Base-by-base conservation (phyloP, 2,329 filamentous ascomycete species). In the Calonectria fujianensis region DNA sequence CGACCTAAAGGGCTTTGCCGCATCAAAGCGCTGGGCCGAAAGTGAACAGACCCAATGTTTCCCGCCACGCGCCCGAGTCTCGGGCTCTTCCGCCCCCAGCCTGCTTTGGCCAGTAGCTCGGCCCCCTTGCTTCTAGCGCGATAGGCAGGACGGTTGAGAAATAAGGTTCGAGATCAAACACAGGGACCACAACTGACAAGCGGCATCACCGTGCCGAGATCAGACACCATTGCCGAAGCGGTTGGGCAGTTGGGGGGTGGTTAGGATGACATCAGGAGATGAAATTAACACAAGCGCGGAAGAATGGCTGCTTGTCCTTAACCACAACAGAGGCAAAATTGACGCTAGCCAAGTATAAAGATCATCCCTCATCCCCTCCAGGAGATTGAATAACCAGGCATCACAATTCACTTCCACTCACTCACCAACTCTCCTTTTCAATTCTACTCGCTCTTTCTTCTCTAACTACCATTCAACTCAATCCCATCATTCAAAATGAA, bases 401-500 rank as follows among this genome's bases (percentile, higher is more conserved):
- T 31, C 27, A 52, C 50, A 52, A 52, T 27, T 52, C 50, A 52
- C 50, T 31, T 48, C n/a, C 20, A 48, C 20, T 51, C 50, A 51
- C 50, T 51, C 27, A 14, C 27, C n/a, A 51, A 51, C 48, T 27
- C 8, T 51, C 24, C 10, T 29, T 51, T 14, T 4, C n/a, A 27
- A 29, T 51, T 8, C 13, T 7, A 16, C 24, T 16, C 50, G 29
- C 50, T 51, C 24, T 16, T 27, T 48, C 41, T 20, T 14, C 10
- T n/a, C 3, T 18, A 48, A 48, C 13, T 9, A 24, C 50, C 20
- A 27, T 14, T 16, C 24, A 14, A 52, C 6, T 31, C 50, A 18
- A 2, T 52, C 18, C 8, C 7, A 31, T 31, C 14, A n/a, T 52
- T 31, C 24, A 52, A 6, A 18, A 52, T 52, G 50, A 52, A 52